These are phyloP conservation scores for Waitea zeae DNA, from an alignment of 1,284 basidiomycete species.

Conservation along the genomic window DNA sequence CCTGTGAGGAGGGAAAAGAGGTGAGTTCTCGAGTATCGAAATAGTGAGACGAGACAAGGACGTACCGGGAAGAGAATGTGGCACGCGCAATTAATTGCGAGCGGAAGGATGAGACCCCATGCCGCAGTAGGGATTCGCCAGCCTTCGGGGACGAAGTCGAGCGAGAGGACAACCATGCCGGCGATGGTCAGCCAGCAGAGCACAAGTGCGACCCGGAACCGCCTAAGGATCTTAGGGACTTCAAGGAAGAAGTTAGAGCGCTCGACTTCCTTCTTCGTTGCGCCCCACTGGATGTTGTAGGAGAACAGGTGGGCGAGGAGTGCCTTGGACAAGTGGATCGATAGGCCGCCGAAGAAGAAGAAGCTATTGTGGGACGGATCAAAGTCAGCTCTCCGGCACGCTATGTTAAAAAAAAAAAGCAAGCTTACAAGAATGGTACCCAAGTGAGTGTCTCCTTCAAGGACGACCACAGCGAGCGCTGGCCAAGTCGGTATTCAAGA, in stretches of 20 bases:
- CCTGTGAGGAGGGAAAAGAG: constrained; percentile 17
- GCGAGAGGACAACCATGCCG: constrained; percentile 37
- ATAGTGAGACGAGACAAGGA: constrained; percentile 7
- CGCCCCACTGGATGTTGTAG: constrained; percentile 72
- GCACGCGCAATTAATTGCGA: constrained; percentile 39
- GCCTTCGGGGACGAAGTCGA: constrained; percentile 29
- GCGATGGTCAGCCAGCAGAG: constrained; percentile 26
- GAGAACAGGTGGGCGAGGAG: constrained; percentile 71
- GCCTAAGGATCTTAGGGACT: constrained; percentile 62
- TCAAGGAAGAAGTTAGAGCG: constrained; percentile 79
- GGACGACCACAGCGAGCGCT: constrained; percentile 32
- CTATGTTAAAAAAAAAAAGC: constrained; percentile 6
- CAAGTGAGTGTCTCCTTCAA: constrained; percentile 54
- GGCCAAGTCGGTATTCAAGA: constrained; percentile 61
- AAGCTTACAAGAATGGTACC: constrained; percentile 63
- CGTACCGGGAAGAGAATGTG: constrained; percentile 56
- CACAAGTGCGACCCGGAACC: constrained; percentile 50
- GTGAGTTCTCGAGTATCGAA: not conserved
- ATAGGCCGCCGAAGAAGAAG: constrained; percentile 74
- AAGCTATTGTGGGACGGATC: constrained; percentile 31
- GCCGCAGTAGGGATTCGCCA: constrained; percentile 43
- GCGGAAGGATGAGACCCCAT: constrained; percentile 57
- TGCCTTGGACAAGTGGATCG: constrained; percentile 55
- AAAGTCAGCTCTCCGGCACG: no score
- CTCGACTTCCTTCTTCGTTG: constrained; percentile 68